Evolutionary conservation across 2,329 filamentous ascomycete genomes (phyloP), one percentile per base, ranked within the genome.

Genomic region (Atkinsonella texensis): DNA sequence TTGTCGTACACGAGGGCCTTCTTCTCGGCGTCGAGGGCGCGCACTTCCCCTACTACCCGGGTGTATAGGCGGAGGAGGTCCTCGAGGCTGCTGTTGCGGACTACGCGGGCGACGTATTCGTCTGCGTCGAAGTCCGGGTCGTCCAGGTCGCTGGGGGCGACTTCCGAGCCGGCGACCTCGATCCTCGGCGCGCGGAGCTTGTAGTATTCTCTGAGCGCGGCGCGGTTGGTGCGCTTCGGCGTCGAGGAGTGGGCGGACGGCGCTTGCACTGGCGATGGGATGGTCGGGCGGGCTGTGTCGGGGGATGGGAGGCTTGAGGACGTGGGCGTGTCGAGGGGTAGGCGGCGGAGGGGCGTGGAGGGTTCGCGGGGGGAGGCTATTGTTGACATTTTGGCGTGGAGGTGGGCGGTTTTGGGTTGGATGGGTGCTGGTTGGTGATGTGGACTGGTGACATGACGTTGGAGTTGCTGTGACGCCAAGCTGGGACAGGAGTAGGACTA

Each of bases 1-100:
- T 98, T 98, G 66, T 98, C 91, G 67, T 98, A 98, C 4, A 98
- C 93, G 55, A 98, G 71, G 1, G 91, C 90, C 70, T 98, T 98
- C 68, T 93, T 86, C 75, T 98, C 93, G 23, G 91, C 91, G 62
- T 97, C 93, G 17, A 98, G 75, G 2, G 88, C 90, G 39, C 89
- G 74, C 46, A 95, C 91, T 70, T 97, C 91, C 58, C 81, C 78
- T 58, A 91, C 69, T 10, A 91, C 74, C 20, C 80, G 76, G 46
- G 84, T 82, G 64, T 93, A 89, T 1, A 84, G 74, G 50, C 75
- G 75, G 61, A 93, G 64, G 50, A 93, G 71, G 51, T 85, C 84
- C 61, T 83, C 79, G 35, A 93, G 71, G 6, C 77, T 76, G 61
- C 80, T 79, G 50, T 74, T 74, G n/a, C 73, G 74, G 6, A 89